phyloP scores from a whole-genome alignment of 1,284 basidiomycete species.

The Leccinum subspadiceum region DNA sequence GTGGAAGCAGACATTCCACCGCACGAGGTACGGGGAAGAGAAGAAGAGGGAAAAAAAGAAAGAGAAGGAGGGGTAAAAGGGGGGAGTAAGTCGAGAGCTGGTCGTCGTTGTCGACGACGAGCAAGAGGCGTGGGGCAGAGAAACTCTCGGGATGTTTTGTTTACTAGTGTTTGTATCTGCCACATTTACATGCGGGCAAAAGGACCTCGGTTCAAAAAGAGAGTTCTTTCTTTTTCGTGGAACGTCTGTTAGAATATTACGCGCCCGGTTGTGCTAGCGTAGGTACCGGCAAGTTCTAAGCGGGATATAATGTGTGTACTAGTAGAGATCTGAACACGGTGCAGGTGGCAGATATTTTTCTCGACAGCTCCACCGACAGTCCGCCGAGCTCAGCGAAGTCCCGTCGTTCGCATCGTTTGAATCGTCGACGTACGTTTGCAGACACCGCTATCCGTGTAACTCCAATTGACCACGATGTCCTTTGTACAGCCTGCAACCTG shows the following conservation, averaged over 20 bases:
- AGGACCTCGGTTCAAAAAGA: too few relatives aligned
- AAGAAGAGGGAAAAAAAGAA: neutral
- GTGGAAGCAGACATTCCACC: slow-evolving; percentile 29
- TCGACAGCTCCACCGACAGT: slow-evolving; percentile 32
- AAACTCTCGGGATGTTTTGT: slow-evolving; percentile 25
- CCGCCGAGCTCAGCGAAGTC: slow-evolving; percentile 37
- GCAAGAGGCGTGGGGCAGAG: slow-evolving; percentile 34
- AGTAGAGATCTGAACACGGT: slow-evolving; percentile 30
- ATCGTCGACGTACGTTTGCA: slow-evolving; percentile 25
- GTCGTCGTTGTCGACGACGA: slow-evolving; percentile 35
- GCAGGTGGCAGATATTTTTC: slow-evolving; percentile 19
- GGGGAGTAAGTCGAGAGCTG: slow-evolving; percentile 11
- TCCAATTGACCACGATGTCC: slow-evolving; percentile 28
- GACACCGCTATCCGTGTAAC: slow-evolving; percentile 14
- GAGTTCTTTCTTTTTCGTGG: neutral
- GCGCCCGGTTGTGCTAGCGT: neutral
- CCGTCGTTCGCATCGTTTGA: slow-evolving; percentile 10
- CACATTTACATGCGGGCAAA: slow-evolving; percentile 7
- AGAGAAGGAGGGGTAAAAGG: neutral
- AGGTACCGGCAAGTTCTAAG: neutral
- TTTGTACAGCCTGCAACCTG: slow-evolving; percentile 16
- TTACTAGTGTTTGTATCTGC: slow-evolving; percentile 25
- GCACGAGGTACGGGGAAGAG: neutral
- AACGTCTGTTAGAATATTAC: neutral
- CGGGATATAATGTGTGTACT: neutral